phyloP scores from a whole-genome alignment of 495 filamentous ascomycete species.

The Tuber microsphaerosporum region DNA sequence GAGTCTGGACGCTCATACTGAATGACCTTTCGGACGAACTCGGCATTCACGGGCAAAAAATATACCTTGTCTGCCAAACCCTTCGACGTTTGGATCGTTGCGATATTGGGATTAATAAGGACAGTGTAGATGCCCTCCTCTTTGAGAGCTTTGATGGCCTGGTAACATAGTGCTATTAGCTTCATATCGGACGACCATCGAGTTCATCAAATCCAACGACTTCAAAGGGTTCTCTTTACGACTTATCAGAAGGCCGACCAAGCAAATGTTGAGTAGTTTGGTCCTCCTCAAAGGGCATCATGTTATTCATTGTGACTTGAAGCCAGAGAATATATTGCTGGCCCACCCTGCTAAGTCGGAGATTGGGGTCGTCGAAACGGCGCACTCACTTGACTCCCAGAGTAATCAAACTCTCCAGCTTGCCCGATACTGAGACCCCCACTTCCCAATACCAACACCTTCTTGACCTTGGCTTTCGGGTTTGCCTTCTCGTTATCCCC shows the following conservation, averaged over 20 bases:
- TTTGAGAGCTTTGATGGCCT: slow-evolving; percentile 89
- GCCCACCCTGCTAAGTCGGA: slow-evolving; percentile 88
- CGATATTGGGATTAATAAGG: slow-evolving; percentile 97
- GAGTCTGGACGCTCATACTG: slow-evolving; percentile 85
- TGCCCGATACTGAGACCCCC: slow-evolving; percentile 94
- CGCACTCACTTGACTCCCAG: slow-evolving; percentile 60
- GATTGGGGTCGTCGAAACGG: slow-evolving; percentile 75
- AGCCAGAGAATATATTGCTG: slow-evolving; percentile 93
- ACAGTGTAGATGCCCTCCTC: slow-evolving; percentile 91
- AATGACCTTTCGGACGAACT: slow-evolving; percentile 96
- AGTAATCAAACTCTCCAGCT: slow-evolving; percentile 96
- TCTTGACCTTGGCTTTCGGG: slow-evolving; percentile 78
- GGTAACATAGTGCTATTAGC: slow-evolving; percentile 36
- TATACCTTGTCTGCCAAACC: slow-evolving; percentile 96
- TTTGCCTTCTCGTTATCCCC: slow-evolving; percentile 67
- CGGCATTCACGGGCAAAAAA: slow-evolving; percentile 92
- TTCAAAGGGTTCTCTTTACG: slow-evolving; percentile 91
- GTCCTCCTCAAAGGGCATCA: slow-evolving; percentile 76
- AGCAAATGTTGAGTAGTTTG: slow-evolving; percentile 84
- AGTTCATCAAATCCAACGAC: slow-evolving; percentile 90
- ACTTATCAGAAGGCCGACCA: slow-evolving; percentile 88
- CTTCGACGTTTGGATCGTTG: slow-evolving; percentile 96
- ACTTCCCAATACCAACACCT: slow-evolving; percentile 86
- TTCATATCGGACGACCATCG: background rate
- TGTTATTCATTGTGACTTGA: slow-evolving; percentile 96